These are phyloP conservation scores for Telfairia occidentalis DNA, from an alignment of 331 rosid genomes.

Conservation along the genomic window DNA sequence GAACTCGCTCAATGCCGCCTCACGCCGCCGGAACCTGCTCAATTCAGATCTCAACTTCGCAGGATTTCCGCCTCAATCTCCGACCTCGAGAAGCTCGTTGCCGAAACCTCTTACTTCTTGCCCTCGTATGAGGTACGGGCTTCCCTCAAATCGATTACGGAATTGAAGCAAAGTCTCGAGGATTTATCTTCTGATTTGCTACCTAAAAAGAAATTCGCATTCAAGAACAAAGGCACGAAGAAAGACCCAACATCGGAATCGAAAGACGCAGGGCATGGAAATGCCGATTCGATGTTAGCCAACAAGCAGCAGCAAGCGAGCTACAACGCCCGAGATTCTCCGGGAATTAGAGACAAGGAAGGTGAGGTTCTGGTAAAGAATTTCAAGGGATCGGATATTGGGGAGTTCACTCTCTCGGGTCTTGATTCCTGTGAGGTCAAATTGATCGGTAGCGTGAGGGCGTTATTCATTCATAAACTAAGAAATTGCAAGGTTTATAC, in stretches of 20 bases:
- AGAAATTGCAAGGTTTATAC: slow-evolving; percentile 48
- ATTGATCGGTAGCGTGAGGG: slow-evolving; percentile 51
- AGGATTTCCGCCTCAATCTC: slow-evolving; percentile 51
- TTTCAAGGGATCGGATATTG: slow-evolving; percentile 41
- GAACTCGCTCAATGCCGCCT: slow-evolving; percentile 3
- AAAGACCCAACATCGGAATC: slow-evolving; percentile 27
- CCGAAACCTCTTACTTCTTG: slow-evolving; percentile 57
- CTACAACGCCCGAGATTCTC: slow-evolving; percentile 32
- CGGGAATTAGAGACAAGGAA: slow-evolving; percentile 41
- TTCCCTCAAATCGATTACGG: slow-evolving; percentile 49
- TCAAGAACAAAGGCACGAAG: slow-evolving; percentile 44
- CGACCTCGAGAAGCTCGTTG: slow-evolving; percentile 64
- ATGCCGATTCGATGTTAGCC: neutral
- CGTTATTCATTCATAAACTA: slow-evolving; percentile 54
- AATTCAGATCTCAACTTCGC: slow-evolving; percentile 39
- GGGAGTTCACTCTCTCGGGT: slow-evolving; percentile 67
- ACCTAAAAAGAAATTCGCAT: slow-evolving; percentile 69
- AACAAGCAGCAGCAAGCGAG: slow-evolving; percentile 11
- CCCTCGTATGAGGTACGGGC: slow-evolving; percentile 75
- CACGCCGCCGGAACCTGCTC: slow-evolving; percentile 10
- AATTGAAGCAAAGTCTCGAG: slow-evolving; percentile 42
- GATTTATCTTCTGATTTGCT: slow-evolving; percentile 31
- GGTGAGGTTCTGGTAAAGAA: slow-evolving; percentile 36
- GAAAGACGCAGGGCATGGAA: slow-evolving; percentile 8
- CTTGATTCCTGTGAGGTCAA: slow-evolving; percentile 81